Evolutionary conservation across 2,329 filamentous ascomycete genomes (phyloP).

Genomic region (Botrytis elliptica): DNA sequence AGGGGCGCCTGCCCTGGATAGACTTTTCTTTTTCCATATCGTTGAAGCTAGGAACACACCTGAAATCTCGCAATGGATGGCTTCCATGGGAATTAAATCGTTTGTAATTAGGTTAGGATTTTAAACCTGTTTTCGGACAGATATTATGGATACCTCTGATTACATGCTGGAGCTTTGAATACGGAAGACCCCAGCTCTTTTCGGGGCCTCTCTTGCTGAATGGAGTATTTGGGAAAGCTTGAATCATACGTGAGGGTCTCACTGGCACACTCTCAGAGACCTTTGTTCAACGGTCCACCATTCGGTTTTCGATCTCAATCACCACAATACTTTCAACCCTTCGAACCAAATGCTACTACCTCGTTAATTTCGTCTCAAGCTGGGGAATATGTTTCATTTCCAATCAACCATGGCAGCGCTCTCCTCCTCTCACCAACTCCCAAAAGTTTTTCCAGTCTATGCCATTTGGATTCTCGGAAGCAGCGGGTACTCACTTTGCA

Average conservation of each 20-base stretch:
- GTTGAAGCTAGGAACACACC: too few species aligned
- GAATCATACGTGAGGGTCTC: neutral
- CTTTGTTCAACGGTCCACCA: neutral
- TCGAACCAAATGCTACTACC: neutral
- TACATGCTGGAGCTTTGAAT: neutral
- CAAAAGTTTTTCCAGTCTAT: neutral
- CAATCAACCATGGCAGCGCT: neutral
- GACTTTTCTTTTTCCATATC: fast-evolving
- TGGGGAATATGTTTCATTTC: neutral
- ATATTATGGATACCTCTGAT: neutral
- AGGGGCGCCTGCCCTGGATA: too few species aligned
- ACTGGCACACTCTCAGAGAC: neutral
- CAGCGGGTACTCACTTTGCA: neutral
- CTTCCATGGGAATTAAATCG: neutral
- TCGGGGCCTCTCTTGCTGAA: too few species aligned
- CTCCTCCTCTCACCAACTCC: neutral
- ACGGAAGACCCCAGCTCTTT: neutral
- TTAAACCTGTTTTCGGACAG: neutral
- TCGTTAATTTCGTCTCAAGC: neutral
- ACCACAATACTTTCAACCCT: fast-evolving
- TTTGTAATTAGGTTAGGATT: neutral
- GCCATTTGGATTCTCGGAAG: too few species aligned
- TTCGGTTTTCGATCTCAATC: neutral
- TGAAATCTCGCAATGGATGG: neutral
- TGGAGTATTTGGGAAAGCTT: too few species aligned